Conservation (phyloP, 768 basidiomycete genomes). For the Agrocybe chaxingu region DNA sequence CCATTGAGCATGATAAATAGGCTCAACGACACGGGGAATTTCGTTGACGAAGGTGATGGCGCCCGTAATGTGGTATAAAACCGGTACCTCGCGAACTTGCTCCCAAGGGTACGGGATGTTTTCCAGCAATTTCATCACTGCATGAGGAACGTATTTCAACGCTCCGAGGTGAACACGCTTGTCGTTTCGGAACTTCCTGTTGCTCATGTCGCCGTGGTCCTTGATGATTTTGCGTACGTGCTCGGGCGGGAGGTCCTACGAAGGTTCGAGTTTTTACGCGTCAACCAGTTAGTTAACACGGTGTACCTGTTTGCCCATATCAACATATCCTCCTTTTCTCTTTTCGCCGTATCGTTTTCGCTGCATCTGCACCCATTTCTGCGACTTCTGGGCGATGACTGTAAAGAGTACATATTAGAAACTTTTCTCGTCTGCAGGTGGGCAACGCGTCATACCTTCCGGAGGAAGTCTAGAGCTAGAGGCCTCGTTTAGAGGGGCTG, state of each 20-base stretch:
- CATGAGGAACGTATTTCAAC: constrained; percentile 97
- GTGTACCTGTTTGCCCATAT: constrained; percentile 89
- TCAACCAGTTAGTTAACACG: constrained; percentile 3
- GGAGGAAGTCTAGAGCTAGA: constrained; percentile 43
- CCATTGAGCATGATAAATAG: constrained; percentile 99
- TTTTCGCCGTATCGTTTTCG: constrained; percentile 90
- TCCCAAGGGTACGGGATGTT: constrained; percentile 98
- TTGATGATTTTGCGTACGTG: constrained; percentile 99
- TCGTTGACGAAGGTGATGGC: constrained; percentile 99
- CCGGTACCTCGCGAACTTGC: constrained; percentile 98
- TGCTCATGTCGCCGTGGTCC: constrained; percentile 99
- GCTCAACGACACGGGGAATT: constrained; percentile 94
- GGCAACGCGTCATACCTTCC: constrained; percentile 35
- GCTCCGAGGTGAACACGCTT: constrained; percentile 99
- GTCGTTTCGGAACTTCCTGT: constrained; percentile 98
- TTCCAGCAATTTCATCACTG: constrained; percentile 98
- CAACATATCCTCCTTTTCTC: constrained; percentile 83
- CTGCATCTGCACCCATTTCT: constrained; percentile 97
- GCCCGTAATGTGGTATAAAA: constrained; percentile 98
- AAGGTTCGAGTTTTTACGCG: constrained; percentile 16
- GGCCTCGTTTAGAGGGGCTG: constrained; percentile 29
- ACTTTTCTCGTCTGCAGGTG: neutral
- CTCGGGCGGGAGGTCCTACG: constrained; percentile 90
- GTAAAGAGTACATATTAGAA: constrained; percentile 15
- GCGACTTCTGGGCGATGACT: constrained; percentile 85